These are phyloP conservation scores for Tuber borchii DNA, from an alignment of 495 filamentous ascomycete genomes.

Conservation along the genomic window DNA sequence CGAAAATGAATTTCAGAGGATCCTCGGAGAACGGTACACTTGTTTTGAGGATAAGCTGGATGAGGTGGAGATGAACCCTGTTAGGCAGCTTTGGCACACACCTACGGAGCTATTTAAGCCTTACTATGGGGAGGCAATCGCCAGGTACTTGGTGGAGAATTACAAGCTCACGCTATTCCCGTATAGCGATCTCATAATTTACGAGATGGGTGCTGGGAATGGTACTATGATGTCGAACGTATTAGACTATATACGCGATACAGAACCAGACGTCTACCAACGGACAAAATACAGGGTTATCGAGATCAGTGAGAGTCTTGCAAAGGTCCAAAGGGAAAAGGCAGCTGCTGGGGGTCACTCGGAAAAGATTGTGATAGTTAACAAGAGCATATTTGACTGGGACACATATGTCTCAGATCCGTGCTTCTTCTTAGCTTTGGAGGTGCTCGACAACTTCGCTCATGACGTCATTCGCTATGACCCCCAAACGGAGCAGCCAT, in stretches of 20 bases:
- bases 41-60: constrained; percentile 88
- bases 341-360: constrained; percentile 65
- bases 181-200: constrained; percentile 94
- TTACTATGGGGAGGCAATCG: constrained; percentile 94
- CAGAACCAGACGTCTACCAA: constrained; percentile 84
- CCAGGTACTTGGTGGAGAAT: constrained; percentile 86
- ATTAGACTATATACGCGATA: constrained; percentile 87
- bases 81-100: constrained; percentile 95
- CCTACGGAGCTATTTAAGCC: constrained; percentile 95
- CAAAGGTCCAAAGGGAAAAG: constrained; percentile 57
- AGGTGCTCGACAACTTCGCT: constrained; percentile 97
- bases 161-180: constrained; percentile 92
- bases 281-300: constrained; percentile 93
- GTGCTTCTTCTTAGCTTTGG: constrained; percentile 96
- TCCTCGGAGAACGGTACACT: constrained; percentile 71
- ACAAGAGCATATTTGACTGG: constrained; percentile 93
- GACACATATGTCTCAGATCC: constrained; percentile 72
- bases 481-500: constrained; percentile 60
- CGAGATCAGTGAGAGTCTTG: constrained; percentile 79
- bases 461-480: constrained; percentile 93
- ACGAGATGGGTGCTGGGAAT: constrained; percentile 96
- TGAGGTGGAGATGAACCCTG: constrained; percentile 56
- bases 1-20: constrained; percentile 70
- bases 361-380: constrained; percentile 85
- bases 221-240: constrained; percentile 98